These are phyloP conservation scores for Verticillium nonalfalfae DNA, from an alignment of 2,329 filamentous ascomycete species.

Conservation along the genomic window DNA sequence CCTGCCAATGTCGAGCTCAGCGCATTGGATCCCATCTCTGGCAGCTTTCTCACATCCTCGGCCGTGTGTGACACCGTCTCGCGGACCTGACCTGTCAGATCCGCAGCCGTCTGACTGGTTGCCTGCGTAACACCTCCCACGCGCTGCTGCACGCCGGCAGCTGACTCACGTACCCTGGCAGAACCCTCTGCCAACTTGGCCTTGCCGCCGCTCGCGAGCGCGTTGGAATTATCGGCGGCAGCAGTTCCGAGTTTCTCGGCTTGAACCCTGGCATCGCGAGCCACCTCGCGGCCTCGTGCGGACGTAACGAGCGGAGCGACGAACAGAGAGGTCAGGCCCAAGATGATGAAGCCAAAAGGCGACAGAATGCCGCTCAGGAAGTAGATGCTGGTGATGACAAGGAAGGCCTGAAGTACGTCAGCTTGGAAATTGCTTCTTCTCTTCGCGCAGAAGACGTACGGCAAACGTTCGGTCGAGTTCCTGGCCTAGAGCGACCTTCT, in stretches of 20 bases:
- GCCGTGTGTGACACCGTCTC: neutral
- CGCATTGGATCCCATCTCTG: neutral
- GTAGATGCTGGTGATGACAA: neutral
- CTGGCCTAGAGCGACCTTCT: slow-evolving; percentile 2
- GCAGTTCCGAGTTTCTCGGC: slow-evolving; percentile 3
- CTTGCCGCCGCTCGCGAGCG: slow-evolving; percentile 2
- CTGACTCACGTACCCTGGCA: neutral
- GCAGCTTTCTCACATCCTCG: neutral
- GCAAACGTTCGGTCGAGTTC: slow-evolving; percentile 2
- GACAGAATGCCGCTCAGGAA: neutral
- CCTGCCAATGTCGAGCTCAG: neutral
- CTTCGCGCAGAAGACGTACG: neutral
- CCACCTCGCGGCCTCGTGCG: neutral
- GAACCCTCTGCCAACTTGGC: neutral
- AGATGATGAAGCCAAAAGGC: slow-evolving; percentile 2
- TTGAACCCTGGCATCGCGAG: neutral
- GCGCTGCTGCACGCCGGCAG: neutral
- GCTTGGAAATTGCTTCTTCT: neutral
- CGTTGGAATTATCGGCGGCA: slow-evolving; percentile 1
- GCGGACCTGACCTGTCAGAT: neutral
- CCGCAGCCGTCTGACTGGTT: neutral
- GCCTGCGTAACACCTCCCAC: neutral
- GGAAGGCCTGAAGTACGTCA: slow-evolving; percentile 1
- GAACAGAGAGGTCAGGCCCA: slow-evolving; percentile 1
- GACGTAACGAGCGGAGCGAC: slow-evolving; percentile 3